Evolutionary conservation across 208 protist genomes (phyloP).

Genomic region (Naegleria lovaniensis): DNA sequence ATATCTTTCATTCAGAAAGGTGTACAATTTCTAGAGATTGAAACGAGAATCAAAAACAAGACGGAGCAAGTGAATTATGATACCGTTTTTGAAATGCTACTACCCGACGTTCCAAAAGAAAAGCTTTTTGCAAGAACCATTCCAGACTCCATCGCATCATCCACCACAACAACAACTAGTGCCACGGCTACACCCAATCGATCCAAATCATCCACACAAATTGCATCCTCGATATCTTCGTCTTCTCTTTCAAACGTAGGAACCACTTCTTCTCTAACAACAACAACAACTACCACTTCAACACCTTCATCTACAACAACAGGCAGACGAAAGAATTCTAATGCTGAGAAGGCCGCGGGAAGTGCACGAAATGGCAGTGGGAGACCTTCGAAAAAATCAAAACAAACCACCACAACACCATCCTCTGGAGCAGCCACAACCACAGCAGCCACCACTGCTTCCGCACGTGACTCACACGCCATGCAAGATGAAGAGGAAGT

Average conservation of each 20-base stretch:
- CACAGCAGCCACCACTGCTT: not conserved
- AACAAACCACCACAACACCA: not conserved
- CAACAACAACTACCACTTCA: slow-evolving; percentile 16
- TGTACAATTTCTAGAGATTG: slow-evolving; percentile 68
- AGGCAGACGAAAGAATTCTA: not conserved
- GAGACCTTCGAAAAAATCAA: slow-evolving; percentile 21
- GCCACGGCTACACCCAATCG: too few species aligned
- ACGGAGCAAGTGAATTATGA: not conserved
- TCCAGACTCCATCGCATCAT: not conserved
- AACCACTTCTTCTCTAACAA: not conserved
- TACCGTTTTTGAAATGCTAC: not conserved
- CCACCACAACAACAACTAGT: not conserved
- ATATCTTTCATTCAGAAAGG: slow-evolving; percentile 80
- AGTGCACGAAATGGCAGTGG: slow-evolving; percentile 49
- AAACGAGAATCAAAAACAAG: slow-evolving; percentile 39
- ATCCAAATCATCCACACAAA: not conserved
- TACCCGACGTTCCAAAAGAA: slow-evolving; percentile 12
- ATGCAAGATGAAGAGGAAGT: not conserved
- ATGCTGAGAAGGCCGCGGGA: slow-evolving; percentile 18
- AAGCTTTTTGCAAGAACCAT: not conserved
- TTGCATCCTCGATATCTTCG: not conserved
- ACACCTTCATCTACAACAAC: not conserved
- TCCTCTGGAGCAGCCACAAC: not conserved
- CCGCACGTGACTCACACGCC: not conserved
- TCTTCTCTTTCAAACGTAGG: not conserved